Evolutionary conservation across 1,139 yeast species (phyloP).

Genomic region (Schwanniomyces etchellsii): DNA sequence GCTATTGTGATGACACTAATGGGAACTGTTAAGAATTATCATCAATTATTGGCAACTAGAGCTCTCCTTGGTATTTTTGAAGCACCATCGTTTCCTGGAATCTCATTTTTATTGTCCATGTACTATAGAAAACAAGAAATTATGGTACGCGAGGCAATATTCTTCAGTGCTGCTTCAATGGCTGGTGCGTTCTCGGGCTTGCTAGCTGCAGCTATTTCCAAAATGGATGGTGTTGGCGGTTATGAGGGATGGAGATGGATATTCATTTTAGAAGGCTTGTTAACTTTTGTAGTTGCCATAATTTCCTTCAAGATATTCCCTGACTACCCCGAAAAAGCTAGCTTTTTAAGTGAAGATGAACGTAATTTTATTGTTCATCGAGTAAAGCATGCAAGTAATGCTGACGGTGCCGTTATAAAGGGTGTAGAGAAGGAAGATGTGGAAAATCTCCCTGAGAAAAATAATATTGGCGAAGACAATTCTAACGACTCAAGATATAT

Average conservation of each 20-base stretch:
- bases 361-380: constrained; percentile 8
- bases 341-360: constrained; percentile 46
- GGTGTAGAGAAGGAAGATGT: background rate
- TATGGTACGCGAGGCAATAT: constrained; percentile 50
- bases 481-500: constrained; percentile 13
- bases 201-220: constrained; percentile 42
- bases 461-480: constrained; percentile 8
- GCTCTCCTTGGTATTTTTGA: constrained; percentile 52
- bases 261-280: constrained; percentile 66
- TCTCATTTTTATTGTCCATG: constrained; percentile 41
- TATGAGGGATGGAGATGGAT: constrained; percentile 69
- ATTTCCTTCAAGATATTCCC: constrained; percentile 61
- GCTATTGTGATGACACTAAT: constrained; percentile 46
- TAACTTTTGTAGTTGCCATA: constrained; percentile 55
- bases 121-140: constrained; percentile 46
- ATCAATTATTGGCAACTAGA: constrained; percentile 31
- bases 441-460: background rate
- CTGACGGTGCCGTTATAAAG: constrained; percentile 3
- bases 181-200: constrained; percentile 85
- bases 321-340: constrained; percentile 50
- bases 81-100: constrained; percentile 55
- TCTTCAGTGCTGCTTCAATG: constrained; percentile 60
- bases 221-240: constrained; percentile 33
- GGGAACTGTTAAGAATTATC: constrained; percentile 22
- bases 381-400: constrained; percentile 8